Percentiles rank a stretch among this genome's conserved stretches.
Evolutionary conservation across 441 rosid genomes (phyloP).

Genomic region (Lagerstroemia fauriei): DNA sequence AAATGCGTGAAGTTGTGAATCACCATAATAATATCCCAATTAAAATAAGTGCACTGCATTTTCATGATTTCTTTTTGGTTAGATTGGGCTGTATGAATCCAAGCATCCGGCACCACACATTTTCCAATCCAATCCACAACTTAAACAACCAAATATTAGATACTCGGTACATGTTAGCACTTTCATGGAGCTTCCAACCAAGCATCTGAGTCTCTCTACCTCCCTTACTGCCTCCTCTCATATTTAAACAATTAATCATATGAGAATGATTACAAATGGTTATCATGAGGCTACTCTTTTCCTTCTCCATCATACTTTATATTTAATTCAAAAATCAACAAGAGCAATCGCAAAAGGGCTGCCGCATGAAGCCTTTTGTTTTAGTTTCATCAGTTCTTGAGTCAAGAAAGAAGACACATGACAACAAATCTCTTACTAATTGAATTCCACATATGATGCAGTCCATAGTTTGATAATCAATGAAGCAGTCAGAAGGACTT

Average conservation of each 20-base stretch:
- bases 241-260: neutral
- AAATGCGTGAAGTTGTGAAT: neutral
- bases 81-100: neutral
- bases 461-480: neutral
- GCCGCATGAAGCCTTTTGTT: too few relatives aligned
- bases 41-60: neutral
- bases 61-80: neutral
- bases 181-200: neutral
- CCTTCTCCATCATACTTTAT: neutral
- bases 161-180: neutral
- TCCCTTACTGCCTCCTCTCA: neutral
- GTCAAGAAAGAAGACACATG: neutral
- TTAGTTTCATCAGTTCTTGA: neutral
- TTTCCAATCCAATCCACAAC: neutral
- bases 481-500: slow-evolving; percentile 15
- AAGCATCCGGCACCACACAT: neutral
- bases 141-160: neutral
- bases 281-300: neutral
- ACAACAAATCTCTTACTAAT: neutral
- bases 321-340: neutral
- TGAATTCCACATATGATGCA: neutral
- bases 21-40: neutral
- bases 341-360: neutral
- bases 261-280: neutral
- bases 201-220: neutral